Evolutionary conservation across 306 rosid genomes (phyloP).

Genomic region (Comarum palustre): DNA sequence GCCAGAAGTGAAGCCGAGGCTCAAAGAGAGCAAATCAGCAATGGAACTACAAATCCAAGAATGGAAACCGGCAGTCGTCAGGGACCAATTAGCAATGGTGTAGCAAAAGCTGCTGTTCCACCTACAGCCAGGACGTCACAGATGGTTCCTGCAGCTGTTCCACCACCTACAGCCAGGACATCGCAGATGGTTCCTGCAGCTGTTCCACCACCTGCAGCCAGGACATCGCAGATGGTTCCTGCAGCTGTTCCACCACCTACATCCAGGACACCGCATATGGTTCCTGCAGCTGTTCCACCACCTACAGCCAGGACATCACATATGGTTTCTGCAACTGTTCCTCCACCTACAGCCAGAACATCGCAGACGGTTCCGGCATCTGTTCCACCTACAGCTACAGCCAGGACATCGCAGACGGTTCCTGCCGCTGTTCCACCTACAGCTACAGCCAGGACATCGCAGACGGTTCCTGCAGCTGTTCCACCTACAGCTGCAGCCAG

Average conservation of each 20-base stretch:
- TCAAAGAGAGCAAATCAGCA: conserved; percentile 45
- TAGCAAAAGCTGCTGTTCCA: conserved; percentile 38
- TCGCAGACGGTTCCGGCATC: conserved; percentile 9
- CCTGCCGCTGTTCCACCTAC: not conserved
- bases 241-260: conserved; percentile 27
- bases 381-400: conserved; percentile 15
- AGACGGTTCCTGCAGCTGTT: not conserved
- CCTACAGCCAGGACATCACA: not conserved
- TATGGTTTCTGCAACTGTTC: conserved; percentile 16
- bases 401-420: conserved; percentile 34
- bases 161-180: conserved; percentile 11
- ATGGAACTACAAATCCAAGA: conserved; percentile 44
- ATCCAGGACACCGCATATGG: too few relatives aligned
- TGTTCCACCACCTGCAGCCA: conserved; percentile 19
- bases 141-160: not conserved
- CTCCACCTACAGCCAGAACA: conserved; percentile 33
- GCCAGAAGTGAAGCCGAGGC: conserved; percentile 60
- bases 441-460: conserved; percentile 37
- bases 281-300: conserved; percentile 18
- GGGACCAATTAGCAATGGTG: conserved; percentile 48
- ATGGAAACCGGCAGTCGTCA: conserved; percentile 37
- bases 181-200: not conserved
- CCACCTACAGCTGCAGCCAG: conserved; percentile 27
- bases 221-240: too few relatives aligned
- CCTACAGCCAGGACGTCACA: conserved; percentile 38